A percentile compares a stretch with the other conserved stretches of the same genome.
Evolutionary conservation across 345 rosid species (phyloP).

Genomic region (Schrenkiella parvula): DNA sequence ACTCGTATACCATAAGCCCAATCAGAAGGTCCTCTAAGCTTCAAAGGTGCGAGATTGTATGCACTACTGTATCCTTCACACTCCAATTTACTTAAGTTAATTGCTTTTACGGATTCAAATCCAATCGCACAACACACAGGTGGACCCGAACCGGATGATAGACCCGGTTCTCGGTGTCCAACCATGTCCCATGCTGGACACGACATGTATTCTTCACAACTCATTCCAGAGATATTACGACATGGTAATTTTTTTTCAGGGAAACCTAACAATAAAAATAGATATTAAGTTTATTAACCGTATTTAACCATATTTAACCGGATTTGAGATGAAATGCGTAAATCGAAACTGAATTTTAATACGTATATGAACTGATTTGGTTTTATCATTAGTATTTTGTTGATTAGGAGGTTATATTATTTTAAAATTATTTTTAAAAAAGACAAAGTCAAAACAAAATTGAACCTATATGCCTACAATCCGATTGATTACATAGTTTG

Average conservation of each 20-base stretch:
- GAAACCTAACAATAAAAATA: constrained; percentile 50
- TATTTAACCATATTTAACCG: neutral
- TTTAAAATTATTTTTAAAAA: too few relatives aligned
- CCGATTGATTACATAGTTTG: too few relatives aligned
- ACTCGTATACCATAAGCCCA: constrained; percentile 85
- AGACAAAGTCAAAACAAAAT: neutral
- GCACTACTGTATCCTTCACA: constrained; percentile 93
- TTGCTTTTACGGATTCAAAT: constrained; percentile 68
- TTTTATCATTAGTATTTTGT: neutral
- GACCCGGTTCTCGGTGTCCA: constrained; percentile 37
- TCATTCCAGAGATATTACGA: constrained; percentile 84
- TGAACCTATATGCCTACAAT: neutral
- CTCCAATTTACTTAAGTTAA: constrained; percentile 58
- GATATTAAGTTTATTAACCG: neutral
- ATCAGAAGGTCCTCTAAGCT: constrained; percentile 42
- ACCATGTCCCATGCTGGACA: constrained; percentile 71
- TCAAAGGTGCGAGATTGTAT: constrained; percentile 63
- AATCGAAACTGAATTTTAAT: neutral
- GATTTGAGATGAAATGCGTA: neutral
- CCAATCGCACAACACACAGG: constrained; percentile 80
- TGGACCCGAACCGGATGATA: constrained; percentile 39
- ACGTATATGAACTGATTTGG: neutral
- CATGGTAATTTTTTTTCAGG: constrained; percentile 79
- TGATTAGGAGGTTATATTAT: neutral
- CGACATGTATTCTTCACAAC: constrained; percentile 74